phyloP scores from a whole-genome alignment of 768 basidiomycete genomes.

The Termitomyces sp. region DNA sequence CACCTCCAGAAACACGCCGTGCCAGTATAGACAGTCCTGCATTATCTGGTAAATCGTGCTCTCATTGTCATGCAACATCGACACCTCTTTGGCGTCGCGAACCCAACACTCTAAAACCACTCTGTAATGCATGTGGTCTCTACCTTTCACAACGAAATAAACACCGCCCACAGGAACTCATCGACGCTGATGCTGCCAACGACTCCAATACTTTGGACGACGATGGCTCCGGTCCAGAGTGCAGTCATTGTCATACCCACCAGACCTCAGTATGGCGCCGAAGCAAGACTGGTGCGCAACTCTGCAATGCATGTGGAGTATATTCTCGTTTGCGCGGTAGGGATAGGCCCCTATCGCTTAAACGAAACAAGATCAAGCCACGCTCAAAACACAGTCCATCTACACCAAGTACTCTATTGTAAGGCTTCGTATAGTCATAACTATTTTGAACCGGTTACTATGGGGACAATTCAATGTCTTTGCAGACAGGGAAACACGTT shows the following conservation, averaged over 20 bases:
- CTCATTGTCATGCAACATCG: conserved; percentile 40
- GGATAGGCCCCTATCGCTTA: conserved; percentile 38
- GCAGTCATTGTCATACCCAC: conserved; percentile 44
- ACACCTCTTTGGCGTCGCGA: conserved; percentile 47
- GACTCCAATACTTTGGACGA: conserved; percentile 33
- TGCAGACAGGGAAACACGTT: neutral
- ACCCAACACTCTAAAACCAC: conserved; percentile 35
- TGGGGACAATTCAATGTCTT: neutral
- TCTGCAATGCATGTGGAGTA: conserved; percentile 49
- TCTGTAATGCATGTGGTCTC: conserved; percentile 44
- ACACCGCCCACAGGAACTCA: conserved; percentile 42
- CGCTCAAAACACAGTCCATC: conserved; percentile 37
- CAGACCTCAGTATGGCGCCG: conserved; percentile 46
- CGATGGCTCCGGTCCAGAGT: conserved; percentile 38
- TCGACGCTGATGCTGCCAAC: conserved; percentile 40
- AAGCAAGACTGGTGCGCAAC: conserved; percentile 42
- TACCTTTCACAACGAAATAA: conserved; percentile 43
- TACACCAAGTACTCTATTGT: neutral
- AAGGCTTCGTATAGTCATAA: neutral
- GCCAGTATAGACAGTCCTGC: conserved; percentile 24
- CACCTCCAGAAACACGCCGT: conserved; percentile 20
- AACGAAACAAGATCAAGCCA: conserved; percentile 42
- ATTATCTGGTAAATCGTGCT: conserved; percentile 30
- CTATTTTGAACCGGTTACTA: neutral
- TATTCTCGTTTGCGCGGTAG: conserved; percentile 41